Base-by-base conservation (phyloP, 495 filamentous ascomycete genomes). In the Aspergillus sclerotiicarbonarius region DNA sequence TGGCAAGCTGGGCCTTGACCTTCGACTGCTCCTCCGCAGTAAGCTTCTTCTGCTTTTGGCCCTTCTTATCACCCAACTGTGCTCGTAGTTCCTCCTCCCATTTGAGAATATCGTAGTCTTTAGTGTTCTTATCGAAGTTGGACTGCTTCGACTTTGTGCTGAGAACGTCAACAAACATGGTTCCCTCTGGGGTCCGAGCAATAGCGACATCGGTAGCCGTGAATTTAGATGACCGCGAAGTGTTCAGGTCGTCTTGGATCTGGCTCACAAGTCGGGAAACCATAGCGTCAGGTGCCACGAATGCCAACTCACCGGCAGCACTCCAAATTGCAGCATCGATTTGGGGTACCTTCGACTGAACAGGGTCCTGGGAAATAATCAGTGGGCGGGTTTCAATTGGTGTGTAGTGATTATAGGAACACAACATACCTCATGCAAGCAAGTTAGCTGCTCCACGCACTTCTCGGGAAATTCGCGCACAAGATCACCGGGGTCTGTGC, bases 1-100 rank as follows among this genome's bases (percentile, higher is more conserved):
- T 98, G 18, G 81, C 84, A 10, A 98, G 79, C 63, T 98, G 94
- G 31, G 89, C 90, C 32, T 95, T 92, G 56, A 98, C 91, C 67
- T 92, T 97, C 33, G 86, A 80, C 59, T 87, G 88, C 64, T 98
- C 93, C 35, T 96, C 92, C 0, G 88, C 72, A 0, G 89, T 93
- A 32, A 98, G 84, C 72, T 97, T 98, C 76, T 89, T 92, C 51
- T 90, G 84, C 62, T 91, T 86, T 39, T 89, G 83, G 3, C 95
- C 95, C 74, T 91, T 94, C 79, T 97, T 98, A 62, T 90, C 79
- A 20, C 91, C 92, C 41, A 98, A 75, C 64, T 98, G 91, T 33
- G 84, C 82, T 48, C 92, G 76, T n/a, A 98, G 81, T 56, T 98
- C 94, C 64, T 90, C 86, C 71, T 98, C 94, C 94, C 94, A 98